Evolutionary conservation across 2,329 filamentous ascomycete species (phyloP), one percentile per base, ranked within the genome.

Genomic region (Verticillium isaacii): DNA sequence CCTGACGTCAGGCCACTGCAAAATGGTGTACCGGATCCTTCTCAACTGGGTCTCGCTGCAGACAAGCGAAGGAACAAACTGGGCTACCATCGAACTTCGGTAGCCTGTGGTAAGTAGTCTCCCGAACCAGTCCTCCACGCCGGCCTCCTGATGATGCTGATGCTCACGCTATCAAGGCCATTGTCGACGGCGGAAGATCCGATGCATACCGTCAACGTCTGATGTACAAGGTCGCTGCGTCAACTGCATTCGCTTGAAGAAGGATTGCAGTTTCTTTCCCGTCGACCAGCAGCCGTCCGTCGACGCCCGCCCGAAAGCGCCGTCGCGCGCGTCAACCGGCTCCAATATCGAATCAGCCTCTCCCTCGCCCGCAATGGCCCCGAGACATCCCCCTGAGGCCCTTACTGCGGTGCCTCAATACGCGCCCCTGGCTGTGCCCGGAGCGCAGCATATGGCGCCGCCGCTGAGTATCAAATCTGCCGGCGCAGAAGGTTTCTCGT

Each of bases 201-300:
- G 94, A 76, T 98, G 94, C 75, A 86, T 97, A 59, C 83, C 92
- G 54, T 87, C 91, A 9, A 82, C 86, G 57, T 87, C 88, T 66
- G 92, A 96, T 68, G 73, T 82, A 11, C 86, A 91, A 70, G 88
- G 88, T 56, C 88, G 93, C 66, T 98, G 94, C 77, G 86, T 90
- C 66, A 97, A 96, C 78, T 98, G 94, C 77, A 96, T 97, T 70
- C 88, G 93, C 56, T 79, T 98, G 71, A 96, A 96, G 75, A 97
- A 96, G 71, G 92, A 97, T 66, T 98, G 94, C 76, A 92, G 90
- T 72, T 98, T 96, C 76, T 91, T 89, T 68, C 91, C 93, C 0
- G 93, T 97, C 25, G 93, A 97, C 66, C 91, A 93, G 72, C 84
- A 86, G 67, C 85, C 84, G 32, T 63, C 73, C 34, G 71, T 77